Base-by-base conservation (phyloP, 2,329 filamentous ascomycete genomes). In the Botryotinia globosa region DNA sequence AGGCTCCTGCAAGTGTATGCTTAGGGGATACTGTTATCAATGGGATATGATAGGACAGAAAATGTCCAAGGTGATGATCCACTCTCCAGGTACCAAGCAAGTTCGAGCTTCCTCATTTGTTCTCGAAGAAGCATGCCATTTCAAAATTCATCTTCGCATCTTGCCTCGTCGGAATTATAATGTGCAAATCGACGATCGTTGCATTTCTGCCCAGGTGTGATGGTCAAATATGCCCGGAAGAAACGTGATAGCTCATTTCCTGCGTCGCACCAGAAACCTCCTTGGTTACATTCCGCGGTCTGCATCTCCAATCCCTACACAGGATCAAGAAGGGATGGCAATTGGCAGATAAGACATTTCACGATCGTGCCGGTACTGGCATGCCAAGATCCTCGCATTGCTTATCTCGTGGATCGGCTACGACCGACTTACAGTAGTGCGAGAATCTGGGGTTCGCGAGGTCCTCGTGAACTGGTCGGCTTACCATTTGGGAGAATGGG, bases 21-120 rank as follows among this genome's bases (percentile, higher is more conserved):
- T 65, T 71, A 56, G 37, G 59, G 69, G 66, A 56, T 54, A n/a
- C 69, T 32, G 69, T 71, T 71, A 71, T 71, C 69, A 56, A 25
- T 32, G 25, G 12, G 22, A 65, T 58, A 9, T 71, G 69, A 71
- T 71, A 71, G 69, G 69, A 51, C 32, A 29, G 29, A 59, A 64
- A 37, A 42, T 56, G 29, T 29, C n/a, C 39, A n/a, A 42, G 18
- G 56, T 16, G 65, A 42, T 16, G 65, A 42, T 67, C 65, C 65
- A 67, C 65, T 56, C 42, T n/a, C 32, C 34, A 56, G 64, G 65
- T 32, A 56, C 34, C 16, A 56, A 67, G 25, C 6, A 54, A 56
- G 34, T 67, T 67, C 4, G 12, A 67, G 56, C 65, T 67, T 67
- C 65, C 65, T 67, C 65, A 67, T 67, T 67, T 67, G 48, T 67